These are phyloP conservation scores for Tephrocybe sp. DNA, from an alignment of 768 basidiomycete species.

Conservation along the genomic window DNA sequence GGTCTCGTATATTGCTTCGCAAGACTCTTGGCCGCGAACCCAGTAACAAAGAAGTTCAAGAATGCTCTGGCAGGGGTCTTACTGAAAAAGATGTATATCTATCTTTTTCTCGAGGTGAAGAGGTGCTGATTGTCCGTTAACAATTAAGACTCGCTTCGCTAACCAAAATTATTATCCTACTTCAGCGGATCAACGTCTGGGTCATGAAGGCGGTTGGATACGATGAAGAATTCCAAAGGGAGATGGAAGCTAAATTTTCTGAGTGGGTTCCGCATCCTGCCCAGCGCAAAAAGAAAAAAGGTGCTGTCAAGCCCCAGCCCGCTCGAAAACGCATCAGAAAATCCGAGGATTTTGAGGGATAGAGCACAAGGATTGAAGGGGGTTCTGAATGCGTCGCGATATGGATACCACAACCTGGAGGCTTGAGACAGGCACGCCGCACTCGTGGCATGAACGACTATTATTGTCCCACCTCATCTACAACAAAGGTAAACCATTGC, in stretches of 20 bases:
- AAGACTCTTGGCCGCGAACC: background rate
- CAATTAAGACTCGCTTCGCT: background rate
- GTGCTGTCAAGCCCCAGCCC: too few relatives aligned
- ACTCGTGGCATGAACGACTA: too few relatives aligned
- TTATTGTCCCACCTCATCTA: too few relatives aligned
- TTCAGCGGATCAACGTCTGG: background rate
- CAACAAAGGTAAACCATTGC: too few relatives aligned
- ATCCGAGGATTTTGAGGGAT: too few relatives aligned
- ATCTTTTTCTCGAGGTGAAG: background rate
- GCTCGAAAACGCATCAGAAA: too few relatives aligned
- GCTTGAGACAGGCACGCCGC: too few relatives aligned
- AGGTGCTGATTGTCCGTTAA: background rate
- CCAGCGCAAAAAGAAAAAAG: background rate
- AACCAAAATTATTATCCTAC: background rate
- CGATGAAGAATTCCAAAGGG: background rate
- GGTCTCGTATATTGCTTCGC: constrained; percentile 9
- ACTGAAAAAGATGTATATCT: background rate
- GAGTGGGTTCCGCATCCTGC: background rate
- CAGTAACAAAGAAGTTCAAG: background rate
- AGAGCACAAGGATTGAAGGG: too few relatives aligned
- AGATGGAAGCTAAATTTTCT: background rate
- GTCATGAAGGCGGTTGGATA: background rate
- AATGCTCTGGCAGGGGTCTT: background rate
- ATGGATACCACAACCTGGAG: too few relatives aligned
- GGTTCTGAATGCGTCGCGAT: too few relatives aligned